Evolutionary conservation across 208 protist species (phyloP).

Genomic region (Leishmania martiniquensis): DNA sequence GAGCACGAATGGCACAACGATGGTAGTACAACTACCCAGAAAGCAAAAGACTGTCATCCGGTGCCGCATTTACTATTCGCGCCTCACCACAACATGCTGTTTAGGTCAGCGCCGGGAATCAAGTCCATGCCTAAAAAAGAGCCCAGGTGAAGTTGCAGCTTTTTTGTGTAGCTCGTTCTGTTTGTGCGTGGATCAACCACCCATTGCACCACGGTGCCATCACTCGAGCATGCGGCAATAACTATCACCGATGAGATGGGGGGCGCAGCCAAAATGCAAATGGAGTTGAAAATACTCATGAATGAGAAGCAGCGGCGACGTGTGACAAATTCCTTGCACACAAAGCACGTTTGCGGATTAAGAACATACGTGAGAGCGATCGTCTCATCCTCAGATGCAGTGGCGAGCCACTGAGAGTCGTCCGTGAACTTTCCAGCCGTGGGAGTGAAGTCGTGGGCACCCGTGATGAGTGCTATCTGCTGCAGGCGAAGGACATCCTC

Average conservation of each 20-base stretch:
- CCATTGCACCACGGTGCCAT: conserved; percentile 84
- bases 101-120: conserved; percentile 31
- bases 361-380: conserved; percentile 61
- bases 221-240: conserved; percentile 73
- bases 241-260: conserved; percentile 74
- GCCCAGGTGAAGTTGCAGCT: conserved; percentile 78
- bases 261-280: conserved; percentile 69
- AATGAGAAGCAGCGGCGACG: conserved; percentile 79
- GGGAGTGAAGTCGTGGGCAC: conserved; percentile 56
- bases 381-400: conserved; percentile 77
- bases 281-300: conserved; percentile 83
- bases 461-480: conserved; percentile 60
- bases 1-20: neutral
- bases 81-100: conserved; percentile 19
- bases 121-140: conserved; percentile 70
- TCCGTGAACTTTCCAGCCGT: conserved; percentile 69
- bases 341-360: conserved; percentile 50
- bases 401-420: conserved; percentile 81
- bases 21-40: neutral
- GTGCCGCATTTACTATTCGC: neutral
- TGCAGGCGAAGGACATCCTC: conserved; percentile 53
- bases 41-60: conserved; percentile 6
- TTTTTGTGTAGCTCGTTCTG: conserved; percentile 64
- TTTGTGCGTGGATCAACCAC: conserved; percentile 65
- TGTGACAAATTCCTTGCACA: conserved; percentile 65